Conservation (phyloP, 495 filamentous ascomycete genomes). For the Penicillium subrubescens region DNA sequence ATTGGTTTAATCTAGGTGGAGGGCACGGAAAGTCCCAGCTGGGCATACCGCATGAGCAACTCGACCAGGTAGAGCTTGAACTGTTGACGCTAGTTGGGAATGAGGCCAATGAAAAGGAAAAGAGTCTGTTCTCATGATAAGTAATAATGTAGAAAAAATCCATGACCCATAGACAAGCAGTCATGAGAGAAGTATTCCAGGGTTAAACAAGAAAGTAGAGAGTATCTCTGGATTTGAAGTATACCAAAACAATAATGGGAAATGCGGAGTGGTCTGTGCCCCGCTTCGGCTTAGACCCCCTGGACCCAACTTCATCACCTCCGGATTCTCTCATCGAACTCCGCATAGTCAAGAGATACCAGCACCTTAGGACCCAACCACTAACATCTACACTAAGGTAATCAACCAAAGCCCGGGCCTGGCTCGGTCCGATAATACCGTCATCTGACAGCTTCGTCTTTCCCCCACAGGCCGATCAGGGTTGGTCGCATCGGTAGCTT, state of each 20-base stretch:
- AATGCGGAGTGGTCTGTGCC: slow-evolving; percentile 5
- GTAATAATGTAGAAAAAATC: background rate
- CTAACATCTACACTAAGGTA: background rate
- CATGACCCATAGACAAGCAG: background rate
- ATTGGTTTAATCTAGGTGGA: background rate
- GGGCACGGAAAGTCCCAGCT: slow-evolving; percentile 1
- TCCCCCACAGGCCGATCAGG: slow-evolving; percentile 25
- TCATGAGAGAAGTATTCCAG: background rate
- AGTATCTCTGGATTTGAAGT: background rate
- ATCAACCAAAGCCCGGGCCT: background rate
- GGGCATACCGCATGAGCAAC: background rate
- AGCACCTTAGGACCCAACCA: background rate
- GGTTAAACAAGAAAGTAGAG: background rate
- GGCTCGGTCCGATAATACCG: slow-evolving; percentile 23
- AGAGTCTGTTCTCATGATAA: background rate
- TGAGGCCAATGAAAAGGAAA: background rate
- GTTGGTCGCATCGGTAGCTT: slow-evolving; percentile 34
- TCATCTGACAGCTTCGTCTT: slow-evolving; percentile 32
- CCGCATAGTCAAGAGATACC: background rate
- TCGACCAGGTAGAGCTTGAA: background rate
- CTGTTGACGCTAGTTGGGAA: background rate
- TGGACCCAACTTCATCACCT: background rate
- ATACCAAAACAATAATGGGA: background rate
- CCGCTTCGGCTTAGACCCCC: background rate
- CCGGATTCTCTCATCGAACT: background rate